A percentile compares a stretch with the other conserved stretches of the same genome.
phyloP scores from a whole-genome alignment of 2,329 filamentous ascomycete species.

The Hysterium pulicare region DNA sequence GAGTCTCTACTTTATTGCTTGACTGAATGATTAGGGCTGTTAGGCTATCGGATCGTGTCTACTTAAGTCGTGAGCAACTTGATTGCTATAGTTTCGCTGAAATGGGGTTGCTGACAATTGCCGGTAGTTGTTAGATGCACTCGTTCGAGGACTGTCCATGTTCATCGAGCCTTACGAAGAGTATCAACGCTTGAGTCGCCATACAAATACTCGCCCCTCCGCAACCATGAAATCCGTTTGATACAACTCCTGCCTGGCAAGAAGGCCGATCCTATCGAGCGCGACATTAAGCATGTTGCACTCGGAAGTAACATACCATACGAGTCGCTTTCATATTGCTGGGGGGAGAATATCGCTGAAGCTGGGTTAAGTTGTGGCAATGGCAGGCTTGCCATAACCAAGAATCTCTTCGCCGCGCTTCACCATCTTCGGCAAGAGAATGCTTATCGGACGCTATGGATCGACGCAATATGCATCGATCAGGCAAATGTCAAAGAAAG shows the following conservation, averaged over 20 bases:
- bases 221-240: slow-evolving; percentile 2
- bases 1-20: too few relatives aligned
- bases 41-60: too few relatives aligned
- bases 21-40: too few relatives aligned
- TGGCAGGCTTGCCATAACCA: slow-evolving; percentile 4
- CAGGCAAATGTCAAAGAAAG: slow-evolving; percentile 18
- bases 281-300: background rate
- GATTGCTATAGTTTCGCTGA: too few relatives aligned
- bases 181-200: too few relatives aligned
- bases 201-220: too few relatives aligned
- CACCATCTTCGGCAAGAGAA: slow-evolving; percentile 4
- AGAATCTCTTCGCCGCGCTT: slow-evolving; percentile 10
- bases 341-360: slow-evolving; percentile 6
- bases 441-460: slow-evolving; percentile 16
- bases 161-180: too few relatives aligned
- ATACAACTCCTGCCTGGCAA: background rate
- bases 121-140: too few relatives aligned
- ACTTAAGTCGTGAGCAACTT: too few relatives aligned
- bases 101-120: background rate
- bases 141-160: too few relatives aligned
- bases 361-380: slow-evolving; percentile 3
- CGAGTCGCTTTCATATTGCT: slow-evolving; percentile 12
- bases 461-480: slow-evolving; percentile 26
- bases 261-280: background rate
- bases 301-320: background rate